These are phyloP conservation scores for Sugiyamaella pinicola DNA, from an alignment of 1,139 yeast species.

Conservation along the genomic window DNA sequence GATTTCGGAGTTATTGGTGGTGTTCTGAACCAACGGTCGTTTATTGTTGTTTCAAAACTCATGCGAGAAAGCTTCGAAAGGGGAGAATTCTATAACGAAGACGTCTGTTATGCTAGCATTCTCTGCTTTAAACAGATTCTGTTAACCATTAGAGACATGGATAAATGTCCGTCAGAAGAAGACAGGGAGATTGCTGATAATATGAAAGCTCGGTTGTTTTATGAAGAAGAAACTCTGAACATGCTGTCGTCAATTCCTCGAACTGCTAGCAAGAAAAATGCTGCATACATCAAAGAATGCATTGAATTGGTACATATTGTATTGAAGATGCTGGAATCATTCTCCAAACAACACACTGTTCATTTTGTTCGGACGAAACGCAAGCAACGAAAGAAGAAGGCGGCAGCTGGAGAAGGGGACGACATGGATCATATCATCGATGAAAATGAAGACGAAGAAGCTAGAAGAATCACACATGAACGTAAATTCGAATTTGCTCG, in stretches of 20 bases:
- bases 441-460: constrained; percentile 44
- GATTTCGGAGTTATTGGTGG: constrained; percentile 69
- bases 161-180: constrained; percentile 44
- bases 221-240: constrained; percentile 64
- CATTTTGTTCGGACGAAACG: constrained; percentile 57
- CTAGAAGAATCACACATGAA: constrained; percentile 48
- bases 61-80: constrained; percentile 55
- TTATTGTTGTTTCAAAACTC: constrained; percentile 59
- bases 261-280: constrained; percentile 65
- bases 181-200: constrained; percentile 53
- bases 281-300: constrained; percentile 61
- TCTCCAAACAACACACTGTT: constrained; percentile 62
- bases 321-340: constrained; percentile 67
- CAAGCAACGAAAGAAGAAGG: constrained; percentile 40
- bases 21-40: constrained; percentile 65
- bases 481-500: constrained; percentile 54
- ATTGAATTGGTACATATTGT: constrained; percentile 69
- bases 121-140: constrained; percentile 68
- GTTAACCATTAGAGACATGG: constrained; percentile 55
- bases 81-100: constrained; percentile 41
- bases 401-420: constrained; percentile 37
- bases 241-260: constrained; percentile 63
- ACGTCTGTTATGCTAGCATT: constrained; percentile 64
- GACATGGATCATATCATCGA: constrained; percentile 43
- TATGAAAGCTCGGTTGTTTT: constrained; percentile 58